Evolutionary conservation across 2,329 filamentous ascomycete species (phyloP), one percentile per base, ranked within the genome.

Genomic region (Sporothrix brasiliensis): DNA sequence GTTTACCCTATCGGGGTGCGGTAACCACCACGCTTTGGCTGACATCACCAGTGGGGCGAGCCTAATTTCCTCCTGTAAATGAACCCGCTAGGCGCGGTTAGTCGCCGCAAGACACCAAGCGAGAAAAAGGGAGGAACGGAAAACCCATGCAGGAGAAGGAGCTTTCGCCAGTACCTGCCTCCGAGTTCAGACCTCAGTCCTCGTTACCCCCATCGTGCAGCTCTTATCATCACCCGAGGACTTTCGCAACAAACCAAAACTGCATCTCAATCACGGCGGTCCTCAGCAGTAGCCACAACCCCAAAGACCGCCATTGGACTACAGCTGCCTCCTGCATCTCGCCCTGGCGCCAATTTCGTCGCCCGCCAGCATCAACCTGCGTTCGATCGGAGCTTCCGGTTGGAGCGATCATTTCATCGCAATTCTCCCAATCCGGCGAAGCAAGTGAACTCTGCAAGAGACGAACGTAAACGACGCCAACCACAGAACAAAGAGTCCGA

Each of bases 31-130:
- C 60, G 30, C 49, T 24, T 67, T 30, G 56, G 53, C 52, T 66
- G 68, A 73, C 72, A 72, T 72, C 72, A 72, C 68, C 52, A 60
- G 72, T 72, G 72, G 72, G 58, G 61, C 58, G 24, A 34, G 69
- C 63, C 65, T 60, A 70, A 72, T 72, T 69, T 73, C 68, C 58
- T 63, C 69, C 65, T 56, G 39, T 58, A 67, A 67, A 58, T 69
- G 58, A 66, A 30, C 30, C 54, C 47, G 56, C 56, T 61, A 61
- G 61, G 63, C n/a, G 41, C 63, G 14, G 63, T 53, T 34, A 27
- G 49, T 41, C 44, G 49, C 24, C 14, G 58, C 16, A 67, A 14
- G 54, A 11, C 39, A 60, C 34, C 39, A 56, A 39, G 39, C 24
- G 14, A 47, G 58, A 61, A 54, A 63, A 70, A 68, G 56, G 65